Percentiles rank a stretch among this genome's conserved stretches.
phyloP scores from a whole-genome alignment of 768 basidiomycete species.

The Trametes coccinea region DNA sequence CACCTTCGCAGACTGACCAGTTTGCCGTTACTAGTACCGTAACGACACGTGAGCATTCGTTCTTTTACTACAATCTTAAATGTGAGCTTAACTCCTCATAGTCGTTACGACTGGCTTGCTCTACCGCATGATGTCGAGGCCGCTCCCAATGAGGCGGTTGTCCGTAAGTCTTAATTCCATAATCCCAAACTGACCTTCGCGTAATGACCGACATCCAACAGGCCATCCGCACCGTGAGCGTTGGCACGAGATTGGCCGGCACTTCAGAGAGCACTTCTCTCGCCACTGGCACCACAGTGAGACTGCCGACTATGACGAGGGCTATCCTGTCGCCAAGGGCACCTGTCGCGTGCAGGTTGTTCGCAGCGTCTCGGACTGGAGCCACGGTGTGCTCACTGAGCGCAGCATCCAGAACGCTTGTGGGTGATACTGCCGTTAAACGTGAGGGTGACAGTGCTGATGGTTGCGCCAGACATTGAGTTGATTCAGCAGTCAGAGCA shows the following conservation, averaged over 20 bases:
- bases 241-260: conserved; percentile 58
- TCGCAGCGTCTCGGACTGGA: conserved; percentile 91
- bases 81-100: conserved; percentile 23
- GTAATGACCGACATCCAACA: conserved; percentile 17
- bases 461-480: conserved; percentile 57
- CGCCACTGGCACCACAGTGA: conserved; percentile 30
- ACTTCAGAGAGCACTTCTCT: conserved; percentile 69
- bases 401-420: conserved; percentile 93
- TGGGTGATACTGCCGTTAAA: conserved; percentile 39
- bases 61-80: background rate
- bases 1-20: background rate
- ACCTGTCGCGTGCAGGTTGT: conserved; percentile 77
- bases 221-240: conserved; percentile 68
- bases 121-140: conserved; percentile 69
- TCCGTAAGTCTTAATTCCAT: conserved; percentile 42
- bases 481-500: conserved; percentile 84
- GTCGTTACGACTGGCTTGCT: conserved; percentile 67
- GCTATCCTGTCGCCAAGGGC: conserved; percentile 46
- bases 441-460: background rate
- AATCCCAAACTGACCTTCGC: background rate
- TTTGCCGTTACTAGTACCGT: conserved; percentile 28
- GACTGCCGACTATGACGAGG: conserved; percentile 35
- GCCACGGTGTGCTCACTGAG: conserved; percentile 87
- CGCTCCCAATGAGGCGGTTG: conserved; percentile 68
- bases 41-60: conserved; percentile 46